Percentiles rank a stretch among this genome's conserved stretches.
These are phyloP conservation scores for Neurospora tetraspora DNA, from an alignment of 495 filamentous ascomycete species.

Conservation along the genomic window DNA sequence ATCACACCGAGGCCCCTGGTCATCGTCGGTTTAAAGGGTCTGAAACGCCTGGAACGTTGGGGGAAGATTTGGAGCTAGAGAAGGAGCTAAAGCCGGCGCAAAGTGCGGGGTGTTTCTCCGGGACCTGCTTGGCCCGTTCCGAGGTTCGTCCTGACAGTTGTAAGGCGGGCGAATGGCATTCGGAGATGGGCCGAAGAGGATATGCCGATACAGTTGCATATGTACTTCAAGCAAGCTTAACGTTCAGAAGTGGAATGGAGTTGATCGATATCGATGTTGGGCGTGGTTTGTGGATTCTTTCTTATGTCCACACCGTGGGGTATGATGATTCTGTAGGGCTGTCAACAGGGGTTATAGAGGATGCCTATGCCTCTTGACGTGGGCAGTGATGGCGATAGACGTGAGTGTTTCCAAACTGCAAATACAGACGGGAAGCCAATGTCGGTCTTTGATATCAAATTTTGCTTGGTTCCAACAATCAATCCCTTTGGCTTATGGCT, in stretches of 20 bases:
- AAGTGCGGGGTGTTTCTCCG: neutral
- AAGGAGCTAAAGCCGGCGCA: conserved; percentile 34
- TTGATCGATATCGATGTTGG: neutral
- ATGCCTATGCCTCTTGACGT: neutral
- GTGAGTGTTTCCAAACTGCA: neutral
- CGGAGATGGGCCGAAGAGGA: neutral
- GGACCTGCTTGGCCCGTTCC: neutral
- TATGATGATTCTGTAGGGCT: neutral
- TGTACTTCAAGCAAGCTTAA: too few relatives aligned
- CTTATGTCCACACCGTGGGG: neutral
- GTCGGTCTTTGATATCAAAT: neutral
- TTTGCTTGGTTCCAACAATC: neutral
- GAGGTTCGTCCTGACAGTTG: neutral
- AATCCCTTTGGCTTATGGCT: neutral
- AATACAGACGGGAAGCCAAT: neutral
- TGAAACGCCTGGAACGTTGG: neutral
- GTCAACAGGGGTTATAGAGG: neutral
- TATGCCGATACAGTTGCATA: too few relatives aligned
- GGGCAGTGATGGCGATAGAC: neutral
- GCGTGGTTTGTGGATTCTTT: neutral
- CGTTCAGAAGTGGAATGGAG: too few relatives aligned
- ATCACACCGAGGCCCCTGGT: neutral
- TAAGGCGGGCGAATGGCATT: neutral
- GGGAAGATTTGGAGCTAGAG: conserved; percentile 38
- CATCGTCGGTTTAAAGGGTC: neutral